These are phyloP conservation scores for Halophytophthora batemanensis DNA, from an alignment of 352 stramenopile genomes.

Conservation along the genomic window DNA sequence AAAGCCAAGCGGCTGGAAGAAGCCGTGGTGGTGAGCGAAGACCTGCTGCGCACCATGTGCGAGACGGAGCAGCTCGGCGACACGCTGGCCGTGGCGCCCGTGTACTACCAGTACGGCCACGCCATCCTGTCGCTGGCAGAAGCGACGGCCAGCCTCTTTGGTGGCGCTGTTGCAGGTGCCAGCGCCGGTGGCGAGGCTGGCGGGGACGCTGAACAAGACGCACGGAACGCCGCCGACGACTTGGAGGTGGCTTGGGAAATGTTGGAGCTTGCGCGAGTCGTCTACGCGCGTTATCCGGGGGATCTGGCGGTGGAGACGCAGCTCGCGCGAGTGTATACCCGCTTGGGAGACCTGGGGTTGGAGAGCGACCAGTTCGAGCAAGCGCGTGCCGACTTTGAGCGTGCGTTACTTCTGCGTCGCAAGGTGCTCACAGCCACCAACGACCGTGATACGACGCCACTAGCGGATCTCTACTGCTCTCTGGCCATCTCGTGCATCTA, in stretches of 20 bases:
- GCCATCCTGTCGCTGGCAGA: slow-evolving; percentile 72
- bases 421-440: slow-evolving; percentile 67
- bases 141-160: slow-evolving; percentile 58
- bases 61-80: slow-evolving; percentile 72
- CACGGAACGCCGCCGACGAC: slow-evolving; percentile 55
- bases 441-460: slow-evolving; percentile 69
- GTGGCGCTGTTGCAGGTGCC: slow-evolving; percentile 29
- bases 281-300: slow-evolving; percentile 70
- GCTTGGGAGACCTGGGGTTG: slow-evolving; percentile 75
- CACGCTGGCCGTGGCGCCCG: slow-evolving; percentile 54
- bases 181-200: slow-evolving; percentile 6
- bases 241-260: slow-evolving; percentile 86
- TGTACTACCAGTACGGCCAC: slow-evolving; percentile 87
- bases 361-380: slow-evolving; percentile 82
- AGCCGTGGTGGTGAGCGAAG: slow-evolving; percentile 69
- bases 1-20: too few species aligned
- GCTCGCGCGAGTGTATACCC: slow-evolving; percentile 75
- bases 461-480: slow-evolving; percentile 82
- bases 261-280: slow-evolving; percentile 79
- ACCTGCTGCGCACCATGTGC: slow-evolving; percentile 80
- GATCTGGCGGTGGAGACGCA: slow-evolving; percentile 74
- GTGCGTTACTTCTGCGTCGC: slow-evolving; percentile 62
- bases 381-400: slow-evolving; percentile 74
- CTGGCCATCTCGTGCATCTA: slow-evolving; percentile 86
- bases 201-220: slow-evolving; percentile 56